A percentile compares a stretch with the other conserved stretches of the same genome.
Evolutionary conservation across 176 grass and related monocot genomes (phyloP).

Genomic region (sorghum (Sorghum bicolor)): Sorghum_bicolor_NCBIv3 NC_012875.2:53406501-53407000

Average conservation of each 20-base stretch:
- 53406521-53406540: background rate
- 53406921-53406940: background rate
- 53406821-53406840: background rate
- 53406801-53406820: background rate
- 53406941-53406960: background rate
- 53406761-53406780: background rate
- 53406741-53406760: background rate
- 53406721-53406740: background rate
- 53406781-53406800: background rate
- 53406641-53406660: background rate
- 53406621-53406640: background rate
- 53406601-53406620: background rate
- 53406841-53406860: background rate
- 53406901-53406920: background rate
- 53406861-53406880: background rate
- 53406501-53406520: background rate
- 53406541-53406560: background rate
- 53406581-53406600: background rate
- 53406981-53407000: background rate
- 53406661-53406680: background rate
- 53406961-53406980: constrained; percentile 6
- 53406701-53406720: background rate
- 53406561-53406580: background rate
- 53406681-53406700: background rate
- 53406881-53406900: background rate